Evolutionary conservation across 257 asterid species (phyloP).

Genomic region (Plantago ovata): DNA sequence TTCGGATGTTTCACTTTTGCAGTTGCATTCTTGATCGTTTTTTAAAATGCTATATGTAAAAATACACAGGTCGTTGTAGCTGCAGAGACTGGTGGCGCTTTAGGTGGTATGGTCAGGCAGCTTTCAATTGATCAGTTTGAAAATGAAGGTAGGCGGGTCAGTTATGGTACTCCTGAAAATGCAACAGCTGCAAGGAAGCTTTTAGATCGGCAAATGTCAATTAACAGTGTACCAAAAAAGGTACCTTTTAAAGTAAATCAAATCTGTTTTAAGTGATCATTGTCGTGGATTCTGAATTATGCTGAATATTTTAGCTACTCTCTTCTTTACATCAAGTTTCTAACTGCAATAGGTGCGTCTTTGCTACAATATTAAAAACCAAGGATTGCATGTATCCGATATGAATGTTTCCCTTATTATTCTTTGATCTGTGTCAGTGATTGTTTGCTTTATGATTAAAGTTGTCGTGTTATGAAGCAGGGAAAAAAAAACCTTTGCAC

Average conservation of each 20-base stretch:
- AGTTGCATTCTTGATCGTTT: conserved; percentile 15
- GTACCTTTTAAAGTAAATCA: conserved; percentile 22
- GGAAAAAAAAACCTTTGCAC: too few species aligned
- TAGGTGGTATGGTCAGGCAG: conserved; percentile 99
- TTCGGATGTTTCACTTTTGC: conserved; percentile 13
- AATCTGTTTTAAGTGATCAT: too few species aligned
- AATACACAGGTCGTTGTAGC: conserved; percentile 94
- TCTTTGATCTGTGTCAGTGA: too few species aligned
- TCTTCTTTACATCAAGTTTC: too few species aligned
- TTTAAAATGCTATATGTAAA: conserved; percentile 19
- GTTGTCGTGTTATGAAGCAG: too few species aligned
- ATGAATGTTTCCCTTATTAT: too few species aligned
- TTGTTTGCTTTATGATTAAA: not conserved
- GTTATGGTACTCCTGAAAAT: conserved; percentile 97
- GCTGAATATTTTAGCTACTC: too few species aligned
- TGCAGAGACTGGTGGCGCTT: conserved; percentile 97
- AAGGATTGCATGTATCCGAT: too few species aligned
- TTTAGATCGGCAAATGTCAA: conserved; percentile 93
- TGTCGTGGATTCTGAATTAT: too few species aligned
- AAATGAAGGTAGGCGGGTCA: conserved; percentile 97
- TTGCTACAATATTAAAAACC: too few species aligned
- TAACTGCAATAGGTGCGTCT: too few species aligned
- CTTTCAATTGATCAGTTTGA: conserved; percentile 98
- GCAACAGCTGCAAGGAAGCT: conserved; percentile 98
- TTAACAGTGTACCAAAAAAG: conserved; percentile 95